Evolutionary conservation across 179 eudicot genomes (phyloP), one percentile per base, ranked within the genome.

Genomic region (Silene vulgaris): DNA sequence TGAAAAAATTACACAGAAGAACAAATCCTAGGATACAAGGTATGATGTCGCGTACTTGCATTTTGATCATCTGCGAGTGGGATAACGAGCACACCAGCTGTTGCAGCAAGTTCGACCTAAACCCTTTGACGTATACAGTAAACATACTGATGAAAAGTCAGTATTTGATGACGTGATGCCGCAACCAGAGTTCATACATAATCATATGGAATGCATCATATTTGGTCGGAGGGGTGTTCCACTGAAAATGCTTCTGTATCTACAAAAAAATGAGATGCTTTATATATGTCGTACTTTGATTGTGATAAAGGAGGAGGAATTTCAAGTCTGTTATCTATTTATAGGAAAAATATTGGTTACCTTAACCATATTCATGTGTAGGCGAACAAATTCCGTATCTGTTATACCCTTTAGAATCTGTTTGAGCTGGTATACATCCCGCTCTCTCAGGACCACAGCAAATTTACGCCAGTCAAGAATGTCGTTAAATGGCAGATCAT

Each of bases 121-220:
- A 60, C 64, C 28, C 28, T 60, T 20, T 60, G 28, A 60, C 20
- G 64, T 60, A 60, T 16, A 60, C 28, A 60, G 20, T 14, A 60
- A 17, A 17, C 23, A 7, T 60, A 2, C 11, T 3, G 64, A 8
- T 5, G 14, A 45, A 45, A 45, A 45, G 52, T 90, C 81, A 89
- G 84, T 93, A 93, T 83, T 88, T 93, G 88, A 93, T 79, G 60
- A 93, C 91, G 73, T 85, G 96, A 75, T 85, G 98, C 43, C 95
- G 91, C 70, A 91, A 72, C 98, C 98, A 89, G 32, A 93, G 94
- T 66, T 93, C 97, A 35, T 93, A 91, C 97, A 93, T 89, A 59
- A 89, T 89, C 96, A 88, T 87, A 82, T 93, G 97, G 77, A 92
- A 92, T 67, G 97, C 97, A 84, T 92, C 96, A 63, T 89, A 81